These are phyloP conservation scores for Kwoniella shivajii DNA, from an alignment of 1,284 basidiomycete genomes.

Conservation along the genomic window DNA sequence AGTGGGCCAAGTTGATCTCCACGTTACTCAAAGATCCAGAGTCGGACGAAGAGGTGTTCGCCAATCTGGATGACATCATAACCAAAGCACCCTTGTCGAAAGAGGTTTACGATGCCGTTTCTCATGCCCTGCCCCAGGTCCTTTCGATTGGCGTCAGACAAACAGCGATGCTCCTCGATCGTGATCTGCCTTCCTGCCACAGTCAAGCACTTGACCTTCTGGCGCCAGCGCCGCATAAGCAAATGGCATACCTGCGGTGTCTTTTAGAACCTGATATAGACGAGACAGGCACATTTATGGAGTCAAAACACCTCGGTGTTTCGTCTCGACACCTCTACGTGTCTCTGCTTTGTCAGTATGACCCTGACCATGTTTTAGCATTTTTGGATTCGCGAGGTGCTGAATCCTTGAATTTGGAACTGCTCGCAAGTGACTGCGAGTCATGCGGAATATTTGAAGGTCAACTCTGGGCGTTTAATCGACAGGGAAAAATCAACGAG, in stretches of 20 bases:
- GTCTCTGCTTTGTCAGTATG: slow-evolving; percentile 69
- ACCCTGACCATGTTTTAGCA: slow-evolving; percentile 67
- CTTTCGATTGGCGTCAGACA: slow-evolving; percentile 65
- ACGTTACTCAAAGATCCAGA: slow-evolving; percentile 78
- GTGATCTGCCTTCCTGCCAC: slow-evolving; percentile 51
- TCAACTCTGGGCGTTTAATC: slow-evolving; percentile 78
- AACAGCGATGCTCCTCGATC: slow-evolving; percentile 76
- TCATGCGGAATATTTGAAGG: slow-evolving; percentile 69
- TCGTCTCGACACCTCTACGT: slow-evolving; percentile 66
- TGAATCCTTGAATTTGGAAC: slow-evolving; percentile 64
- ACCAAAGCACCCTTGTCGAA: slow-evolving; percentile 50
- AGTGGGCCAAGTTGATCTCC: slow-evolving; percentile 73
- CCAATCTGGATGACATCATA: slow-evolving; percentile 63
- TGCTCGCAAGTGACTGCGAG: slow-evolving; percentile 68
- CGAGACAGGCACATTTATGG: slow-evolving; percentile 26
- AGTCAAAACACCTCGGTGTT: slow-evolving; percentile 57
- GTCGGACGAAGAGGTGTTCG: slow-evolving; percentile 66
- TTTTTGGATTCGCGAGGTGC: slow-evolving; percentile 65
- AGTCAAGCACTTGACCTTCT: slow-evolving; percentile 23
- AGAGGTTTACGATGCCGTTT: slow-evolving; percentile 62
- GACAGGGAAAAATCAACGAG: slow-evolving; percentile 63
- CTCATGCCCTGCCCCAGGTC: slow-evolving; percentile 65
- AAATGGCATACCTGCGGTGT: slow-evolving; percentile 76
- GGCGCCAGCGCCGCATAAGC: slow-evolving; percentile 57
- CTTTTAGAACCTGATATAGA: slow-evolving; percentile 67